Conservation (phyloP, 106 monocot species). For the Dioscorea alata region DNA sequence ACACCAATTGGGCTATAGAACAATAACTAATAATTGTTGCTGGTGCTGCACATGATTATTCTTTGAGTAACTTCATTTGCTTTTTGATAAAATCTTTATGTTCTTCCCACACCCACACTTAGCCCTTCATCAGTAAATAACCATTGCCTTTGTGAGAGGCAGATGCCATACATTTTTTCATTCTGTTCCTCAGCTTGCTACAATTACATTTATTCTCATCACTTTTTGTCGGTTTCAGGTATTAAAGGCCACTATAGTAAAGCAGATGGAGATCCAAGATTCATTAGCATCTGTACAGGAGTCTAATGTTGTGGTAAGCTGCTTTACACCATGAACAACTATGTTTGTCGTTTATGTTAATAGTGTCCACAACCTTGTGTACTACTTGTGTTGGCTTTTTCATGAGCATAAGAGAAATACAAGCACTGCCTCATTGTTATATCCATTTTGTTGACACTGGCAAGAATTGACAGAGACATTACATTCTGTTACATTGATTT, state of each 20-base stretch:
- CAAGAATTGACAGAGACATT: too few relatives aligned
- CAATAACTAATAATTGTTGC: too few relatives aligned
- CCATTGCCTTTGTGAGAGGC: background rate
- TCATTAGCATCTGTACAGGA: constrained; percentile 47
- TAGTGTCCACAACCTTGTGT: too few relatives aligned
- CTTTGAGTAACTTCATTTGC: background rate
- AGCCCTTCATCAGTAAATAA: background rate
- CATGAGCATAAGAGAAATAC: too few relatives aligned
- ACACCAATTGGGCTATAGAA: too few relatives aligned
- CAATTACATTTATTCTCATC: background rate
- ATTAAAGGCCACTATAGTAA: constrained; percentile 55
- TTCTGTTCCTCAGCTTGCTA: too few relatives aligned
- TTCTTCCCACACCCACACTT: background rate
- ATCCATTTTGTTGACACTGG: too few relatives aligned
- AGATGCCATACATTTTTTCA: background rate
- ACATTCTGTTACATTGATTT: too few relatives aligned
- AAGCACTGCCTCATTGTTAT: too few relatives aligned
- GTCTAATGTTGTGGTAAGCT: constrained; percentile 33
- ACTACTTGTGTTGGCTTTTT: too few relatives aligned
- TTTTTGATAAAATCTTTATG: background rate
- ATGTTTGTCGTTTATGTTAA: too few relatives aligned
- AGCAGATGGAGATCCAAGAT: constrained; percentile 62
- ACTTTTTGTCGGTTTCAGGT: constrained; percentile 29
- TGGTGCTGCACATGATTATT: too few relatives aligned
- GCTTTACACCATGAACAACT: background rate